Evolutionary conservation across 2,329 filamentous ascomycete genomes (phyloP).

Genomic region (Arthroderma sp.): DNA sequence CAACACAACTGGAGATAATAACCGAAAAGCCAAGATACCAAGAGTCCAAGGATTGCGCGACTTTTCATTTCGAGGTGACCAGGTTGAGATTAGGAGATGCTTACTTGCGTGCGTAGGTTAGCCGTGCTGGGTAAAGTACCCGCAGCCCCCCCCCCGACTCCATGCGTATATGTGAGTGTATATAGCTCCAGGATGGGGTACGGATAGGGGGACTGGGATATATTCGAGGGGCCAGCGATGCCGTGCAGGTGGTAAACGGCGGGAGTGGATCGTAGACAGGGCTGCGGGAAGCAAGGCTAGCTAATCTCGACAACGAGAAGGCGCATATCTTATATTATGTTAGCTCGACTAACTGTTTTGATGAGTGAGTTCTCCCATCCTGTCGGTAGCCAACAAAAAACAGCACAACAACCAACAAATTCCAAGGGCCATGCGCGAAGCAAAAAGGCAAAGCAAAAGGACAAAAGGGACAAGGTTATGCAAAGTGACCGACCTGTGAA

Average conservation of each 20-base stretch:
- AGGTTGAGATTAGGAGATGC: neutral
- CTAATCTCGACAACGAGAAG: neutral
- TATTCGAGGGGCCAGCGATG: neutral
- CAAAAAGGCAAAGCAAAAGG: neutral
- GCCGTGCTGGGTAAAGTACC: neutral
- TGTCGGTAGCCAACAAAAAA: neutral
- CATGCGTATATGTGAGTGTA: neutral
- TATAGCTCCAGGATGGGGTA: neutral
- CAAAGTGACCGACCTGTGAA: neutral
- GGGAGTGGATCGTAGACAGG: neutral
- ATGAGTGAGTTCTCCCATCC: neutral
- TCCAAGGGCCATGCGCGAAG: no score
- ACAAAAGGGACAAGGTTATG: neutral
- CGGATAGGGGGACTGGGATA: neutral
- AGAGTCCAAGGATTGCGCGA: neutral
- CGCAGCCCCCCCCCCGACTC: neutral
- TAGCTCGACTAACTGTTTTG: neutral
- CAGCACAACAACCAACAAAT: neutral
- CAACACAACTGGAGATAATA: constrained; percentile 1
- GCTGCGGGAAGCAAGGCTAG: constrained; percentile 1
- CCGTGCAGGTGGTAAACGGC: constrained; percentile 1
- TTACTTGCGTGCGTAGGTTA: neutral
- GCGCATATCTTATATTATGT: neutral
- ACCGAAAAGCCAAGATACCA: constrained; percentile 4
- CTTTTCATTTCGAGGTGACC: neutral